Percentiles rank a stretch among this genome's conserved stretches.
phyloP scores from a whole-genome alignment of 2,329 filamentous ascomycete genomes.

The Chrysosporium keratinophilum region DNA sequence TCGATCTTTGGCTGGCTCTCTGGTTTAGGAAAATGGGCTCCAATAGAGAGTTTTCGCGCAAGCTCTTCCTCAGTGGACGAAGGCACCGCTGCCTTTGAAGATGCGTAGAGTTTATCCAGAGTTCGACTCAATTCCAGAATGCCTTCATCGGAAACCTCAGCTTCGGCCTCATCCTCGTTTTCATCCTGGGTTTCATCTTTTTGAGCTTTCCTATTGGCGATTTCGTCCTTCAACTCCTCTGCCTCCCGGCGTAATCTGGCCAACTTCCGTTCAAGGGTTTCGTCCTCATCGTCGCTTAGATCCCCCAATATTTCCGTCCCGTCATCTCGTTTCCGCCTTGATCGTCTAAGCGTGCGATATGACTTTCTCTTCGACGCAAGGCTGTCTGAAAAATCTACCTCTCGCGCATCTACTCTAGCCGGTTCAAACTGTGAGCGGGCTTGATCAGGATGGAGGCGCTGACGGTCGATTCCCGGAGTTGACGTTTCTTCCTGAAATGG shows the following conservation, averaged over 20 bases:
- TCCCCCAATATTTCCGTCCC: conserved; percentile 57
- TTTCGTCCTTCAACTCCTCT: conserved; percentile 55
- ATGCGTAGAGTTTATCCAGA: conserved; percentile 52
- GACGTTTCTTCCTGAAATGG: conserved; percentile 48
- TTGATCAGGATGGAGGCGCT: conserved; percentile 63
- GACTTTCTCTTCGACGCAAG: conserved; percentile 72
- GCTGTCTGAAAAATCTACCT: conserved; percentile 82
- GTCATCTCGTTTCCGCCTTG: conserved; percentile 43
- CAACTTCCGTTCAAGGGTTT: conserved; percentile 67
- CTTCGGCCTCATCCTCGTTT: conserved; percentile 34
- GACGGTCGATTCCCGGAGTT: conserved; percentile 59
- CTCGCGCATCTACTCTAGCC: conserved; percentile 61
- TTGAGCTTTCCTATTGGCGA: conserved; percentile 39
- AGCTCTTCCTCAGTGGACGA: conserved; percentile 27
- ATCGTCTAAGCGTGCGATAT: conserved; percentile 64
- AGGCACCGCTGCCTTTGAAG: conserved; percentile 20
- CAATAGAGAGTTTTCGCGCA: conserved; percentile 26
- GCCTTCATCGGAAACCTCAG: conserved; percentile 41
- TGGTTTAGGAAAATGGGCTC: background rate
- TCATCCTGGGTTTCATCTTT: conserved; percentile 47
- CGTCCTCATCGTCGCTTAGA: conserved; percentile 67
- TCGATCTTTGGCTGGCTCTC: conserved; percentile 4
- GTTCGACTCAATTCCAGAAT: conserved; percentile 60
- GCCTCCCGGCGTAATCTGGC: conserved; percentile 74
- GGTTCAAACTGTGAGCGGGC: conserved; percentile 73